These are phyloP conservation scores for Pyricularia pennisetigena DNA, from an alignment of 2,329 filamentous ascomycete genomes.

Conservation along the genomic window DNA sequence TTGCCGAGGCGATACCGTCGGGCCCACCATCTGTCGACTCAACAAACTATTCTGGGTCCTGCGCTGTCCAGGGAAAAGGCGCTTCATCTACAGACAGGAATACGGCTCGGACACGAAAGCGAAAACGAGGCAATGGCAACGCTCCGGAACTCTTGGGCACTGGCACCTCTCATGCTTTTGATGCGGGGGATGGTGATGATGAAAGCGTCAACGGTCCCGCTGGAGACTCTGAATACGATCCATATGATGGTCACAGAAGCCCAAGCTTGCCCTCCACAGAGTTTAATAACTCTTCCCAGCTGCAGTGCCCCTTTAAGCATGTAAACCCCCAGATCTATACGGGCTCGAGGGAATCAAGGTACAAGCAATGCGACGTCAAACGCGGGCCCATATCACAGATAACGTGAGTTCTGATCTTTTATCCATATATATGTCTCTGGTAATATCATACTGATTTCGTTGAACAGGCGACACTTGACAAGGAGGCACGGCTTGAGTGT, in stretches of 20 bases:
- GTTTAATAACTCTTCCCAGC: background rate
- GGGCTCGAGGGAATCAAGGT: background rate
- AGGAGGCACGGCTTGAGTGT: conserved; percentile 17
- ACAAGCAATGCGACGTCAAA: background rate
- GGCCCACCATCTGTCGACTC: background rate
- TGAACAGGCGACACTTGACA: background rate
- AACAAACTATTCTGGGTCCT: background rate
- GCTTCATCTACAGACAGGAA: background rate
- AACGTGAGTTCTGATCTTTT: background rate
- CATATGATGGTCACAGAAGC: background rate
- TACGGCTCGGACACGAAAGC: background rate
- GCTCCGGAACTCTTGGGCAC: background rate
- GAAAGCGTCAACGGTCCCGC: background rate
- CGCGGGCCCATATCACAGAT: background rate
- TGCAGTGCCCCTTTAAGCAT: background rate
- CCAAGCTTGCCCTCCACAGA: background rate
- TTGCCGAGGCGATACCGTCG: background rate
- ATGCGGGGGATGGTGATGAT: background rate
- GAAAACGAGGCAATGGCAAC: background rate
- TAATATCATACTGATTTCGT: background rate
- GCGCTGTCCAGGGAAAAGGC: background rate
- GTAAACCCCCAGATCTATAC: background rate
- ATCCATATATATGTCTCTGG: background rate
- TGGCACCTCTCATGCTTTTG: background rate
- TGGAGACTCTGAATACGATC: background rate